Evolutionary conservation across 2,329 filamentous ascomycete genomes (phyloP).

Genomic region (Fonsecaea nubica): DNA sequence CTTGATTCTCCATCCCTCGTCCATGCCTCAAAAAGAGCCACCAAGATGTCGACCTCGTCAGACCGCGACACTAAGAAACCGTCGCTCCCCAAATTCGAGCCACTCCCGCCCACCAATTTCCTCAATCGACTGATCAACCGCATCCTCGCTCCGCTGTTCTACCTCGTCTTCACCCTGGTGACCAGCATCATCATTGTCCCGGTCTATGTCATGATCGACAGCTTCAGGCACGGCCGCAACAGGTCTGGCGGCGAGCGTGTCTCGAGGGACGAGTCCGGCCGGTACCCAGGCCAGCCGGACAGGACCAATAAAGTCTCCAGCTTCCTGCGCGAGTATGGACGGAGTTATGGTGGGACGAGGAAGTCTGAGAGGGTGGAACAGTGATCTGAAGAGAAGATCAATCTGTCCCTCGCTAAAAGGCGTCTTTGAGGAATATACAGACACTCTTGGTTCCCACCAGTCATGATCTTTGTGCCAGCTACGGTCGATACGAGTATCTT

Average conservation of each 20-base stretch:
- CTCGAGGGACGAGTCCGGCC: background rate
- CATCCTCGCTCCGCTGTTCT: constrained; percentile 32
- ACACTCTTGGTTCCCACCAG: too few relatives aligned
- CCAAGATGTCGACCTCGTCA: background rate
- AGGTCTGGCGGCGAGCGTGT: constrained; percentile 16
- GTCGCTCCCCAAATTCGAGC: constrained; percentile 32
- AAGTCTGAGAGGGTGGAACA: background rate
- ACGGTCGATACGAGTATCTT: too few relatives aligned
- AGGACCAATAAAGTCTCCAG: constrained; percentile 14
- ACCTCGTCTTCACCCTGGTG: constrained; percentile 33
- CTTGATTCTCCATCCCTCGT: background rate
- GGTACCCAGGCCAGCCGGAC: constrained; percentile 14
- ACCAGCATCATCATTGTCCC: constrained; percentile 31
- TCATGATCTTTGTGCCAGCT: too few relatives aligned
- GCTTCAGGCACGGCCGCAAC: constrained; percentile 30
- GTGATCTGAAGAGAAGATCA: background rate
- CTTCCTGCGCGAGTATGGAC: constrained; percentile 18
- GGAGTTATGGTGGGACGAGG: constrained; percentile 8
- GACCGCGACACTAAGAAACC: constrained; percentile 8
- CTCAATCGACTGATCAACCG: constrained; percentile 32
- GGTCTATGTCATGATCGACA: constrained; percentile 33
- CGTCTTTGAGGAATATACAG: background rate
- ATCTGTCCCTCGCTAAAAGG: background rate
- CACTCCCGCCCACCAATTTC: constrained; percentile 27
- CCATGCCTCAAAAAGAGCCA: background rate